Evolutionary conservation across 73 alveolate genomes (phyloP), one percentile per base, ranked within the genome.

Genomic region (Effrenium voratum): DNA sequence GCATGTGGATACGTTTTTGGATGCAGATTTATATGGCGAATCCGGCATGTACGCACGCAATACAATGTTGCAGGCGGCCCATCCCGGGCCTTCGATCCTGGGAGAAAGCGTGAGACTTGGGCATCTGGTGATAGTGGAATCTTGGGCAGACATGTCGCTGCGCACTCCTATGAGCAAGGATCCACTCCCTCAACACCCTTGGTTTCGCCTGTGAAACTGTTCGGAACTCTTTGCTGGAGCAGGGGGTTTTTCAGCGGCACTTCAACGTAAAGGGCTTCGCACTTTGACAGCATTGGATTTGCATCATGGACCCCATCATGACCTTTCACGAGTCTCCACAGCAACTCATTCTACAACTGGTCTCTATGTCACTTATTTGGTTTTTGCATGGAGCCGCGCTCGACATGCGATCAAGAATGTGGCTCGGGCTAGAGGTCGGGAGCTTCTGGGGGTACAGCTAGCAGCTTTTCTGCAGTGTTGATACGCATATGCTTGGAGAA

Each of bases 61-160:
- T 5, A 52, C 57, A 75, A 75, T 52, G 85, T 75, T 47, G 85
- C 85, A 41, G 85, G 36, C 85, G 79, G 19, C 1, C 79, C 79
- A 1, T 66, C 79, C 22, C 79, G 79, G 1, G 13, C 44, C 19
- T 66, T 66, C 34, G 79, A 41, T 13, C 79, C 79, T 1, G 79
- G n/a, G n/a, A n/a, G n/a, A 60, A 32, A 4, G 15, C 36, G 40
- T 36, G 4, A 32, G 75, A 3, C 75, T 3, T 24, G 75, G 75
- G 4, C 38, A 15, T 8, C 75, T 8, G 3, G 38, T 4, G 36
- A 32, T 4, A 8, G 75, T 60, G 15, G 40, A 24, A 5, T 8
- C n/a, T 16, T 32, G 81, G 47, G 32, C 47, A 30, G 49, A 24
- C 50, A 32, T 47, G 16, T 72, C 82, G 49, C 1, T 47, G 32